Conservation (phyloP, 163 green algal genomes). For the Prototheca wickerhamii region DNA sequence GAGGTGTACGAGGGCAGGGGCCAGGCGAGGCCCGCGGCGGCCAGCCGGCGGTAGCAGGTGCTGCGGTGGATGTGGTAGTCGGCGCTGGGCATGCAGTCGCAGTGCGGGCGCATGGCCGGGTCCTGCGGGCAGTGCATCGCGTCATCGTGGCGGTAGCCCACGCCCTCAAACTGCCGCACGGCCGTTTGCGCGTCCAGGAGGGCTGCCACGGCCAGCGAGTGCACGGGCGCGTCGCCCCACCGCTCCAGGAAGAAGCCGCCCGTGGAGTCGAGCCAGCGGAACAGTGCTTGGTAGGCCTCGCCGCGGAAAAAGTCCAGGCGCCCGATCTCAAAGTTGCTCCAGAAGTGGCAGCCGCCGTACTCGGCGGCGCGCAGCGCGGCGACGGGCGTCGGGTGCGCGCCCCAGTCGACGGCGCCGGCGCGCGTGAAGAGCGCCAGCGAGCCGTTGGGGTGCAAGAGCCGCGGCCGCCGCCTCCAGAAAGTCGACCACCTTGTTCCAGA, state of each 20-base stretch:
- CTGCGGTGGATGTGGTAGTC: not conserved
- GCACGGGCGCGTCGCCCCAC: conserved; percentile 38
- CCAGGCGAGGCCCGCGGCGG: too few species aligned
- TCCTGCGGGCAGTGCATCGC: conserved; percentile 13
- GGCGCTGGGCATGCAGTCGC: conserved; percentile 5
- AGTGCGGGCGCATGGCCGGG: not conserved
- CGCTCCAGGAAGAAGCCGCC: conserved; percentile 38
- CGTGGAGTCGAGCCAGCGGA: conserved; percentile 20
- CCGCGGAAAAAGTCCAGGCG: conserved; percentile 29
- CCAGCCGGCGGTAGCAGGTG: not conserved
- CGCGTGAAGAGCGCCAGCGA: too few species aligned
- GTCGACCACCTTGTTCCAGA: conserved; percentile 20
- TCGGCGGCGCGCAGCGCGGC: not conserved
- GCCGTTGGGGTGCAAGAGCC: conserved; percentile 10
- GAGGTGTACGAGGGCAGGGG: too few species aligned
- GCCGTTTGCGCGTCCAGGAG: conserved; percentile 15
- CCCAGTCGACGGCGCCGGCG: too few species aligned
- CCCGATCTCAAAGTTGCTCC: conserved; percentile 42
- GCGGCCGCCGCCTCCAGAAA: conserved; percentile 19
- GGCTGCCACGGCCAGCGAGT: conserved; percentile 28
- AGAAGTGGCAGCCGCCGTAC: conserved; percentile 30
- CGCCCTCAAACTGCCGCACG: conserved; percentile 26
- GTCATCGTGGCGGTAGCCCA: conserved; percentile 34
- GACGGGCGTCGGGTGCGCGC: not conserved
- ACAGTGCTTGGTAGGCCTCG: conserved; percentile 22